phyloP scores from a whole-genome alignment of 805 yeast species.

The Metschnikowia cubensis region DNA sequence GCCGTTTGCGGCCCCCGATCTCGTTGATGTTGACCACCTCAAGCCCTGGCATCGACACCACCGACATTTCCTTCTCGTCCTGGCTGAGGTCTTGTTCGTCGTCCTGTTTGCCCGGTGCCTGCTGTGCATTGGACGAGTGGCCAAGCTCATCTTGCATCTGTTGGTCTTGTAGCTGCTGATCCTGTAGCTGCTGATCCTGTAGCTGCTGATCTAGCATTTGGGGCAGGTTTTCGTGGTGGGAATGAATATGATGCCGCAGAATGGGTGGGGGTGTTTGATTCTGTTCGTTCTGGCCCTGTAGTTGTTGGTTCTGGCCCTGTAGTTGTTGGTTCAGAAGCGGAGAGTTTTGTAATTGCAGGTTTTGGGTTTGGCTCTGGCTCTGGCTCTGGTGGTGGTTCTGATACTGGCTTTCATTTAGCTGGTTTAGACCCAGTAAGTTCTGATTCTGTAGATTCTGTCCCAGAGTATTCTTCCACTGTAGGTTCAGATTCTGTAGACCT shows the following conservation, averaged over 20 bases:
- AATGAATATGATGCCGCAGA: not conserved
- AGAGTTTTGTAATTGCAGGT: not conserved
- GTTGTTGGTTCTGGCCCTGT: not conserved
- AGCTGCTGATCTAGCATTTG: slow-evolving; percentile 1
- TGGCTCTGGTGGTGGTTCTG: not conserved
- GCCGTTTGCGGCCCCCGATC: slow-evolving; percentile 27
- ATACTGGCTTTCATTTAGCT: not conserved
- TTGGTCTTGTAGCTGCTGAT: slow-evolving; percentile 1
- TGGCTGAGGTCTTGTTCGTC: slow-evolving; percentile 3
- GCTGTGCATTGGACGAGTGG: not conserved
- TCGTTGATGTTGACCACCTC: slow-evolving; percentile 16
- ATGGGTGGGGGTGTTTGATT: not conserved
- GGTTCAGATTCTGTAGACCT: not conserved
- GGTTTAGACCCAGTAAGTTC: not conserved
- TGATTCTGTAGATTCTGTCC: not conserved
- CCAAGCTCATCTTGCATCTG: not conserved
- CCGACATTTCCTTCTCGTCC: slow-evolving; percentile 6
- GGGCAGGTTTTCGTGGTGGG: not conserved
- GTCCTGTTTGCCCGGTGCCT: slow-evolving; percentile 4
- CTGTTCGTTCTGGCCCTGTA: not conserved
- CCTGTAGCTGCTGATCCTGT: slow-evolving; percentile 1
- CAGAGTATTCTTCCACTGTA: not conserved
- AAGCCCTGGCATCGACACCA: slow-evolving; percentile 15
- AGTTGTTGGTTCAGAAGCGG: not conserved
- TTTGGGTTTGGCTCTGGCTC: not conserved